phyloP scores from a whole-genome alignment of 352 stramenopile species.

The Phytopythium sindhum region DNA sequence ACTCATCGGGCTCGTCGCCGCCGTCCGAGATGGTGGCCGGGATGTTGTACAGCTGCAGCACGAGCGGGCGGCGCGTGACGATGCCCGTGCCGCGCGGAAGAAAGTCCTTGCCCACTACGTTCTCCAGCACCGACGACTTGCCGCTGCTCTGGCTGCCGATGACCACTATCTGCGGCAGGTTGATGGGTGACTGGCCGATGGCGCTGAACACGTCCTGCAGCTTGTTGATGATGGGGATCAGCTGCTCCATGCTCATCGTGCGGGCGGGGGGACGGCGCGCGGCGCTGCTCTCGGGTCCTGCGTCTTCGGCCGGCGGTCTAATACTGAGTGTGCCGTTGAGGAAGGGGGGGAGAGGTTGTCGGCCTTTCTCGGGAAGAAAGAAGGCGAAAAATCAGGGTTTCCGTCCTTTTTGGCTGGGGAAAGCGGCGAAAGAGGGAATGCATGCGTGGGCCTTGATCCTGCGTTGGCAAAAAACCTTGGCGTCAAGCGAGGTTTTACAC shows the following conservation, averaged over 20 bases:
- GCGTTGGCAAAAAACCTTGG: background rate
- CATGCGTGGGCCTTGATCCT: background rate
- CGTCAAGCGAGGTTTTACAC: background rate
- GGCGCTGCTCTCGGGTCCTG: background rate
- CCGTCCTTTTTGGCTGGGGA: too few relatives aligned
- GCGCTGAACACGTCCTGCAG: constrained; percentile 98
- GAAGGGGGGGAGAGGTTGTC: too few relatives aligned
- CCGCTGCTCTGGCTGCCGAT: constrained; percentile 96
- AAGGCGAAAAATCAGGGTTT: constrained; percentile 2
- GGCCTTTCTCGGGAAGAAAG: too few relatives aligned
- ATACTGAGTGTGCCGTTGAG: too few relatives aligned
- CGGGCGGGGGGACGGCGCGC: background rate
- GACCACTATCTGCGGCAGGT: constrained; percentile 98
- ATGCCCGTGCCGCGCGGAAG: constrained; percentile 97
- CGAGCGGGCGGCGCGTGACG: constrained; percentile 96
- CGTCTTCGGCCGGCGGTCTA: too few relatives aligned
- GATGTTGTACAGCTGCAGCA: constrained; percentile 98
- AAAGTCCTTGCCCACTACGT: constrained; percentile 95
- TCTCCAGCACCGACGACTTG: constrained; percentile 96
- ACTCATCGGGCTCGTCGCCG: constrained; percentile 81
- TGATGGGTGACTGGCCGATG: constrained; percentile 94
- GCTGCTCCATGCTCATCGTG: constrained; percentile 92
- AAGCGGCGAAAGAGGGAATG: background rate
- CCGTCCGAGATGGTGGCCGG: constrained; percentile 17
- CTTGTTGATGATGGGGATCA: constrained; percentile 99